These are phyloP conservation scores for Vanrija humicola DNA, from an alignment of 1,284 basidiomycete species.

Conservation along the genomic window DNA sequence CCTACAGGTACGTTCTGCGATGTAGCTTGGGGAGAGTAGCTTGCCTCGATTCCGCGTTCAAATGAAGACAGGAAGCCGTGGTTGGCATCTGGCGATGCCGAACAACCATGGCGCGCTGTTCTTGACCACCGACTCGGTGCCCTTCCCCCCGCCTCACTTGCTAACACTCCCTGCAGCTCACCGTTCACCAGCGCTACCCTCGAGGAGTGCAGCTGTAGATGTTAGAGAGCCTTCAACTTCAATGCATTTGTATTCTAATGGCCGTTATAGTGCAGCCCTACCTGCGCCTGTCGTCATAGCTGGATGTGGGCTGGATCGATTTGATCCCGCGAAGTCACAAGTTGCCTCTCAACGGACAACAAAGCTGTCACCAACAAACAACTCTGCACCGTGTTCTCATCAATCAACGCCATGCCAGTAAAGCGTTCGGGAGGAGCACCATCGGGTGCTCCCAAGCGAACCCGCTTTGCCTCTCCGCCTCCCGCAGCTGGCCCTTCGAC, in stretches of 20 bases:
- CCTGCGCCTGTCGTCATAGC: neutral
- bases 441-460: conserved; percentile 58
- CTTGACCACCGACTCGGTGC: no score
- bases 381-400: neutral
- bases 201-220: conserved; percentile 48
- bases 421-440: conserved; percentile 33
- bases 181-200: conserved; percentile 47
- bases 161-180: conserved; percentile 27
- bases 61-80: no score
- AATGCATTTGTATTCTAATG: conserved; percentile 21
- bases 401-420: conserved; percentile 26
- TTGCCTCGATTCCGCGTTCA: no score
- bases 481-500: conserved; percentile 13
- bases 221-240: conserved; percentile 4
- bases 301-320: neutral
- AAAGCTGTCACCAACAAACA: neutral
- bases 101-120: no score
- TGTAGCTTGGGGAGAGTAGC: no score
- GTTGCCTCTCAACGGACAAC: neutral
- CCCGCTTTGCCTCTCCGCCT: conserved; percentile 69
- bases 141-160: no score
- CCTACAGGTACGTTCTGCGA: conserved; percentile 49
- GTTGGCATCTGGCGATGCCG: no score
- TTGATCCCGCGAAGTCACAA: conserved; percentile 5
- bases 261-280: neutral